Evolutionary conservation across 441 rosid species (phyloP).

Genomic region (Corymbia calophylla): DNA sequence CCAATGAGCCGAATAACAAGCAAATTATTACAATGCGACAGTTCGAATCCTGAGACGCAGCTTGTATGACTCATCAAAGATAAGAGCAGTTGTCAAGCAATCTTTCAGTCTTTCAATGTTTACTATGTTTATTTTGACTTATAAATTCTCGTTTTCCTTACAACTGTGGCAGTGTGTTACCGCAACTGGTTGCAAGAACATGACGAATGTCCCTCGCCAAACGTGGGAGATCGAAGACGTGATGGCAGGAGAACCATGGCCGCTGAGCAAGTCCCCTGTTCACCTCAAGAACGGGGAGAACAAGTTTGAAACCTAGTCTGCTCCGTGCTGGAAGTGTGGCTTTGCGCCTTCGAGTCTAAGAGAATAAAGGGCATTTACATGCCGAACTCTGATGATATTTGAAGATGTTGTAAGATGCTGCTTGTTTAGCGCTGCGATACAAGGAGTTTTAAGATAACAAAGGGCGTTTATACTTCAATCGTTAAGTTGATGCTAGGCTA

Average conservation of each 20-base stretch:
- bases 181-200: constrained; percentile 63
- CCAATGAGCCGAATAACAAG: background rate
- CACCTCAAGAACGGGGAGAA: background rate
- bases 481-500: background rate
- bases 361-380: background rate
- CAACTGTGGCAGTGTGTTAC: constrained; percentile 47
- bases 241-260: constrained; percentile 90
- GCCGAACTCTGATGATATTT: background rate
- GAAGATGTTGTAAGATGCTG: background rate
- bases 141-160: background rate
- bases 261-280: constrained; percentile 4
- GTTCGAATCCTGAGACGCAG: background rate
- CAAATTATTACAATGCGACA: background rate
- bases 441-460: background rate
- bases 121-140: background rate
- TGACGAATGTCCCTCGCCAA: constrained; percentile 72
- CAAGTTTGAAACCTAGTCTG: background rate
- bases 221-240: constrained; percentile 83
- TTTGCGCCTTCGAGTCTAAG: background rate
- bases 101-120: background rate
- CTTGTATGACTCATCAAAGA: background rate
- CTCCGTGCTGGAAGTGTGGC: background rate
- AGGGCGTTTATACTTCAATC: background rate
- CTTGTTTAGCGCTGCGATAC: background rate
- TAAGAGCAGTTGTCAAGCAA: background rate